Conservation (phyloP, 2,329 filamentous ascomycete genomes). For the Pseudocercospora fijiensis region DNA sequence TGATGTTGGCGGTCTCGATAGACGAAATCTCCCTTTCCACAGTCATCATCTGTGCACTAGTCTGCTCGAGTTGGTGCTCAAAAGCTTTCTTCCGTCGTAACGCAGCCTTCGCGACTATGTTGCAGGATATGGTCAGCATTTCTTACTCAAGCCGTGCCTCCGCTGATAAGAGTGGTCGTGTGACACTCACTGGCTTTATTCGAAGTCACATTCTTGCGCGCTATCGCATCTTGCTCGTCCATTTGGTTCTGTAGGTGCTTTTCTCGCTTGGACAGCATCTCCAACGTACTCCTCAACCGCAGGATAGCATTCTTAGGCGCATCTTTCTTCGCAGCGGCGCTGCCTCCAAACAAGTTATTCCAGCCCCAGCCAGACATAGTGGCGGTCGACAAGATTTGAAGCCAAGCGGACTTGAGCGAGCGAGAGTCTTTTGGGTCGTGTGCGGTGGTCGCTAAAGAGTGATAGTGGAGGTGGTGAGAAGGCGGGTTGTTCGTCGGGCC, state of each 20-base stretch:
- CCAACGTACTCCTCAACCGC: conserved; percentile 79
- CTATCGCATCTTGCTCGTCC: conserved; percentile 84
- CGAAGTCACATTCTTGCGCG: conserved; percentile 79
- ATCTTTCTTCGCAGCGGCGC: conserved; percentile 80
- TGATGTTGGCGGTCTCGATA: conserved; percentile 98
- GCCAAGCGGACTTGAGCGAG: not conserved
- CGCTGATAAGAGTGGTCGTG: conserved; percentile 10
- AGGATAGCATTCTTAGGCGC: conserved; percentile 96
- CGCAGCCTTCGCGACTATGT: conserved; percentile 80
- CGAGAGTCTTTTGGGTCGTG: not conserved
- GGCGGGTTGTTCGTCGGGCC: not conserved
- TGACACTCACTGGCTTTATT: conserved; percentile 81
- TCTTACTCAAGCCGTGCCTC: not conserved
- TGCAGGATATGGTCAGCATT: conserved; percentile 1
- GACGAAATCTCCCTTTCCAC: conserved; percentile 94
- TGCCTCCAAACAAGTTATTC: conserved; percentile 80
- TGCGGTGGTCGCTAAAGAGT: not conserved
- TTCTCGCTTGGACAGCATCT: conserved; percentile 97
- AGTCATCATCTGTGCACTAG: conserved; percentile 81
- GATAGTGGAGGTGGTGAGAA: not conserved
- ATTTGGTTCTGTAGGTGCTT: conserved; percentile 88
- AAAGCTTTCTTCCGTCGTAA: conserved; percentile 92
- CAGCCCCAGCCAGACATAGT: conserved; percentile 53
- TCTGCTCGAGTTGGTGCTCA: conserved; percentile 89
- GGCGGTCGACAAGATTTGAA: not conserved